Conservation (phyloP, 257 asterid genomes). For the Petunia secreta region DNA sequence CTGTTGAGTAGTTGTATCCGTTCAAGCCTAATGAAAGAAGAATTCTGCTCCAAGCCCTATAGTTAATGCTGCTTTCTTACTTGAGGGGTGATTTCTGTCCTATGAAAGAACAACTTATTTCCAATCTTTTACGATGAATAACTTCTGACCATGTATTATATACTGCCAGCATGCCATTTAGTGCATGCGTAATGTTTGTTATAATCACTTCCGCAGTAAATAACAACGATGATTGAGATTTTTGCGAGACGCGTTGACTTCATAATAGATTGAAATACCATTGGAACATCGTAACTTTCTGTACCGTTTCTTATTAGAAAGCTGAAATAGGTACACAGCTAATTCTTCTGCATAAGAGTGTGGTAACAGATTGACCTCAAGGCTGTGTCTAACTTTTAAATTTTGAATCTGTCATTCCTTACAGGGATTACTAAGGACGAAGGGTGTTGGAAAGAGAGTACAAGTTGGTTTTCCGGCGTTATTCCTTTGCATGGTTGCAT, state of each 20-base stretch:
- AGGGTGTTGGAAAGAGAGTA: conserved; percentile 33
- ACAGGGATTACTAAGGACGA: conserved; percentile 43
- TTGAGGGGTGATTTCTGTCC: background rate
- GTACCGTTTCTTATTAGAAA: background rate
- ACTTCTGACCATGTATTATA: background rate
- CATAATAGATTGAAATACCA: background rate
- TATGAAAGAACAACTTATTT: background rate
- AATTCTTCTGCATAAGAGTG: background rate
- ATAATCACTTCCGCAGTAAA: background rate
- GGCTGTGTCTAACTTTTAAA: background rate
- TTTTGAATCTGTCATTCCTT: background rate
- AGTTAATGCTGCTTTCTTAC: background rate
- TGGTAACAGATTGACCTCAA: conserved; percentile 14
- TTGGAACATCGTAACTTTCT: background rate
- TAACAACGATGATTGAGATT: background rate
- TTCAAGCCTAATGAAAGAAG: conserved; percentile 10
- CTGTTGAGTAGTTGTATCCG: background rate
- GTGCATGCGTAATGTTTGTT: background rate
- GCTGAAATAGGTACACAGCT: background rate
- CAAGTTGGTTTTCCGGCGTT: conserved; percentile 51
- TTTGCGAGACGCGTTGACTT: background rate
- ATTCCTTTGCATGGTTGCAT: conserved; percentile 46
- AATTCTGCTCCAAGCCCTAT: conserved; percentile 2
- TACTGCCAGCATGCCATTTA: conserved; percentile 14
- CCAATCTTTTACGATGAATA: background rate